Evolutionary conservation across 306 rosid genomes (phyloP).

Genomic region (Vachellia pachyceras): DNA sequence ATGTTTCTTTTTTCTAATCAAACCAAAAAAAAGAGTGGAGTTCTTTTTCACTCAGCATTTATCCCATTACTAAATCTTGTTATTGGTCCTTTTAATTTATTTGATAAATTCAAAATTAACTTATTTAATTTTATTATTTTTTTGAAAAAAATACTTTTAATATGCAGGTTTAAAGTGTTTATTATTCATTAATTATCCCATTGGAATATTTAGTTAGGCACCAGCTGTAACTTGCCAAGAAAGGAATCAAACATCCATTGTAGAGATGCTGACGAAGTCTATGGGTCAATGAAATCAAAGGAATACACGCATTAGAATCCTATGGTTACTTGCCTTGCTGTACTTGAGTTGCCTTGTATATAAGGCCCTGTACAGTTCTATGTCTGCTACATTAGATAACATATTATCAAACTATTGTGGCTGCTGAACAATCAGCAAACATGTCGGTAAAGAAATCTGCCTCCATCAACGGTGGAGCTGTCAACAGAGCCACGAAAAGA

Average conservation of each 20-base stretch:
- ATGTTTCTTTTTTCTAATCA: too few species aligned
- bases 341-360: conserved; percentile 47
- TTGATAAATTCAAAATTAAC: too few species aligned
- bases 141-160: too few species aligned
- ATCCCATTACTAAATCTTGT: too few species aligned
- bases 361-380: not conserved
- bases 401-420: conserved; percentile 32
- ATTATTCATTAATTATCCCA: too few species aligned
- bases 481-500: conserved; percentile 11
- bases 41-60: too few species aligned
- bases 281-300: conserved; percentile 52
- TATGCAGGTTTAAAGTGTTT: too few species aligned
- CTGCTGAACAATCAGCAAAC: conserved; percentile 40
- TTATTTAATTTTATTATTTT: too few species aligned
- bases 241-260: conserved; percentile 13
- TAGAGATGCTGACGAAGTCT: conserved; percentile 55
- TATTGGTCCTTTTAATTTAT: too few species aligned
- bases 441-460: conserved; percentile 85
- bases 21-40: too few species aligned
- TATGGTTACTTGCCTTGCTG: conserved; percentile 33
- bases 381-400: not conserved
- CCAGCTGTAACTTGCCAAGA: conserved; percentile 35
- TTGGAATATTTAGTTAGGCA: conserved; percentile 28
- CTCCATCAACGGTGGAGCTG: conserved; percentile 51
- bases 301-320: conserved; percentile 54